Evolutionary conservation across 2,329 filamentous ascomycete species (phyloP).

Genomic region (Colletotrichum siamense): DNA sequence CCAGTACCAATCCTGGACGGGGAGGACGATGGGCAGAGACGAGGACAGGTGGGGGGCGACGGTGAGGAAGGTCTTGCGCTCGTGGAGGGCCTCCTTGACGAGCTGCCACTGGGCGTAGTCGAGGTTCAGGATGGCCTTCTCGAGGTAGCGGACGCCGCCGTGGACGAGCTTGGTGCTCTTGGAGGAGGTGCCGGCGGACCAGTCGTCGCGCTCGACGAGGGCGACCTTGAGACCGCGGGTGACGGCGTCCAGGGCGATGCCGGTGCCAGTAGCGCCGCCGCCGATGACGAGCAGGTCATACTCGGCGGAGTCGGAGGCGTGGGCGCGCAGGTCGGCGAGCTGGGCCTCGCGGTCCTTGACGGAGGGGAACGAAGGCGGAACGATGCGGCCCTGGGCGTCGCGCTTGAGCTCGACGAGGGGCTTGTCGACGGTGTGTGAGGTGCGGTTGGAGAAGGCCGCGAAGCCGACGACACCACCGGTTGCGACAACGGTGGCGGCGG

Average conservation of each 20-base stretch:
- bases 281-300: constrained; percentile 84
- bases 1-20: constrained; percentile 84
- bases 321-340: constrained; percentile 43
- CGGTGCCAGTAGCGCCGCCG: constrained; percentile 79
- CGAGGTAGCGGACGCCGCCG: constrained; percentile 82
- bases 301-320: constrained; percentile 50
- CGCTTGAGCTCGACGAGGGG: constrained; percentile 39
- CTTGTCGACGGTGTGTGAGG: constrained; percentile 34
- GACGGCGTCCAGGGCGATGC: constrained; percentile 81
- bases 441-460: constrained; percentile 29
- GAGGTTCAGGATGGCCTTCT: constrained; percentile 86
- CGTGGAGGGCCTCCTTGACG: constrained; percentile 81
- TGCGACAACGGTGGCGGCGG: constrained; percentile 29
- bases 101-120: constrained; percentile 84
- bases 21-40: constrained; percentile 85
- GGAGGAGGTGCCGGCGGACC: constrained; percentile 80
- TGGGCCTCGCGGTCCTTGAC: constrained; percentile 40
- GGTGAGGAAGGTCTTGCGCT: constrained; percentile 83
- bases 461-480: constrained; percentile 35
- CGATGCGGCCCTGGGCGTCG: constrained; percentile 40
- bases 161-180: constrained; percentile 90
- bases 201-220: constrained; percentile 83
- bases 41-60: constrained; percentile 82
- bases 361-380: constrained; percentile 41
- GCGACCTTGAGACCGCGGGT: constrained; percentile 82